A percentile compares a stretch with the other conserved stretches of the same genome.
Evolutionary conservation across 148 eudicot species (phyloP).

Genomic region (Bassia scoparia): DNA sequence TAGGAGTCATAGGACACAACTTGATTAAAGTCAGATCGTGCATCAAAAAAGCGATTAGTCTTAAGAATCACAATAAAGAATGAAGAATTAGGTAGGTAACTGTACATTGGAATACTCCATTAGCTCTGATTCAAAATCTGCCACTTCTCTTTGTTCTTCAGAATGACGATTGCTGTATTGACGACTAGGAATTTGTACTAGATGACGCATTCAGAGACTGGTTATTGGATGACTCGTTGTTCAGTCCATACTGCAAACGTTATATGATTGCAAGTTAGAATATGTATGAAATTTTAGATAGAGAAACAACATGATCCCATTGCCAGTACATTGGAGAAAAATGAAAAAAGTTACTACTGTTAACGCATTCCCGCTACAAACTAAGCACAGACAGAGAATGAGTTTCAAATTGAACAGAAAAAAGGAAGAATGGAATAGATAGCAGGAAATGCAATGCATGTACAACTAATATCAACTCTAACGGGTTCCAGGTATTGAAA

Average conservation of each 20-base stretch:
- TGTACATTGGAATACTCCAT: conserved; percentile 10
- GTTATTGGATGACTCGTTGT: conserved; percentile 12
- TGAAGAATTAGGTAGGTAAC: conserved; percentile 21
- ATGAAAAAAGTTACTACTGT: not conserved
- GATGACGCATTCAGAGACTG: conserved; percentile 23
- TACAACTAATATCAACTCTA: not conserved
- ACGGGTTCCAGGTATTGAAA: not conserved
- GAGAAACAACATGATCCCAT: not conserved
- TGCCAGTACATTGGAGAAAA: not conserved
- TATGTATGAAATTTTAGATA: not conserved
- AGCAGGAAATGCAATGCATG: not conserved
- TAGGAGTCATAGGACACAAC: not conserved
- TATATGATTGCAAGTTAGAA: conserved; percentile 8
- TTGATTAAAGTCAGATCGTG: not conserved
- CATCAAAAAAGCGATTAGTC: not conserved
- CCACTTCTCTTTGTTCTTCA: not conserved
- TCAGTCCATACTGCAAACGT: conserved; percentile 27
- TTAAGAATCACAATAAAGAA: conserved; percentile 15
- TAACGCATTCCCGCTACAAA: not conserved
- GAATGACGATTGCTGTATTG: not conserved
- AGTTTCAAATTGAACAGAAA: not conserved
- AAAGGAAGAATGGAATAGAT: not conserved
- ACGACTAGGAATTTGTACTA: conserved; percentile 15
- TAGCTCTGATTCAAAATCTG: not conserved
- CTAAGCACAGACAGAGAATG: too few species aligned